Percentiles rank a stretch among this genome's conserved stretches.
phyloP scores from a whole-genome alignment of 179 eudicot species.

The Beta macrorhiza region DNA sequence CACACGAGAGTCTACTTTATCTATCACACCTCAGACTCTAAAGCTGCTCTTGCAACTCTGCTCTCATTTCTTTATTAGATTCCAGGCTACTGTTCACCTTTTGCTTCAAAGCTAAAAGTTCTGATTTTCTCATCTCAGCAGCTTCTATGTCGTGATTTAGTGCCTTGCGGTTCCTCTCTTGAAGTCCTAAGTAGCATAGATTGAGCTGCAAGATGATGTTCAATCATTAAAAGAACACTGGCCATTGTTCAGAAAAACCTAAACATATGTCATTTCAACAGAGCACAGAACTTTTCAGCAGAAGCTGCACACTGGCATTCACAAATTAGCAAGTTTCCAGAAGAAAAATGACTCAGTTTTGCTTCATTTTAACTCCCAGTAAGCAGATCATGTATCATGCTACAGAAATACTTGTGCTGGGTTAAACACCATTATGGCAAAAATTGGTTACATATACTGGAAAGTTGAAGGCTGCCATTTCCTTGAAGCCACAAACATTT shows the following conservation, averaged over 20 bases:
- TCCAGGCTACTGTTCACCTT: constrained; percentile 37
- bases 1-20: background rate
- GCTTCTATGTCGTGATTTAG: constrained; percentile 34
- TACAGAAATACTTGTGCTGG: background rate
- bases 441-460: background rate
- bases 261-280: background rate
- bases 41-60: constrained; percentile 48
- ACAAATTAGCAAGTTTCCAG: background rate
- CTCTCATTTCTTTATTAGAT: constrained; percentile 38
- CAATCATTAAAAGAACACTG: no score
- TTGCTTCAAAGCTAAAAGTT: constrained; percentile 44
- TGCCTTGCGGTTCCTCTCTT: constrained; percentile 20
- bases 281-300: no score
- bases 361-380: background rate
- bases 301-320: background rate
- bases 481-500: background rate
- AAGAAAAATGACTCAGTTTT: background rate
- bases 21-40: constrained; percentile 34
- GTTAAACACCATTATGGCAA: background rate
- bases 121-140: constrained; percentile 44
- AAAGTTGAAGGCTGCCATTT: background rate
- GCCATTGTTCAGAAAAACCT: background rate
- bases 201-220: constrained; percentile 34
- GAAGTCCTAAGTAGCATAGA: constrained; percentile 27
- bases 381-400: no score